Evolutionary conservation across 371 early-diverging fungal genomes (phyloP), one percentile per base, ranked within the genome.

Genomic region (Funneliformis caledonium): DNA sequence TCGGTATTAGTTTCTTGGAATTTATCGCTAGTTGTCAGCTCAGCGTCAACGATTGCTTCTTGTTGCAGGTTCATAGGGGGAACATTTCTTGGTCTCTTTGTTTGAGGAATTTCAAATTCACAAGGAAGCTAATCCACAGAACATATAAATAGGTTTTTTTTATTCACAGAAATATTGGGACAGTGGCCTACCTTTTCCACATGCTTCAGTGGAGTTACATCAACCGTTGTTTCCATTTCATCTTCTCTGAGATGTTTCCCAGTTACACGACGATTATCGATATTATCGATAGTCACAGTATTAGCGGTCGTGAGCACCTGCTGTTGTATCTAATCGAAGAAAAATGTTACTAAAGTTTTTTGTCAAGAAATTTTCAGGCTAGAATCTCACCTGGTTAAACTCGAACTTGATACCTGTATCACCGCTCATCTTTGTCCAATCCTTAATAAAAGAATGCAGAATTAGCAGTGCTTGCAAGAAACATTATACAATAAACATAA

Each of bases 361-460:
- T 47, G n/a, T 72, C 72, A 47, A 47, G 14, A 1, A 72, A 52
- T n/a, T 48, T 72, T 72, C n/a, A 9, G 73, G 22, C 56, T 33
- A 45, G 73, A 72, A 72, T 37, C 48, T 72, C 73, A 72, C 73
- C 73, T 72, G n/a, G 45, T 19, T 72, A 19, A 72, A 48, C 37
- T 47, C 48, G 10, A 52, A 72, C 12, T 48, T 72, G 37, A 22
- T 19, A 72, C 16, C n/a, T 16, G 10, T 47, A 67, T 37, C 67
- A 26, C 12, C 42, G 37, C 6, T n/a, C 50, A 10, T 72, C 4
- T 22, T 14, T 47, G 45, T 72, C 73, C 50, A 72, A 72, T 48
- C 5, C 73, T 72, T 47, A 72, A 45, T 47, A 52, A 72, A 72
- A n/a, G 37, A 72, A 72, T 72, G 47, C 72, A 72, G 22, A 45